Conservation (phyloP, 108 stramenopile genomes). For the Skeletonema grethae region DNA sequence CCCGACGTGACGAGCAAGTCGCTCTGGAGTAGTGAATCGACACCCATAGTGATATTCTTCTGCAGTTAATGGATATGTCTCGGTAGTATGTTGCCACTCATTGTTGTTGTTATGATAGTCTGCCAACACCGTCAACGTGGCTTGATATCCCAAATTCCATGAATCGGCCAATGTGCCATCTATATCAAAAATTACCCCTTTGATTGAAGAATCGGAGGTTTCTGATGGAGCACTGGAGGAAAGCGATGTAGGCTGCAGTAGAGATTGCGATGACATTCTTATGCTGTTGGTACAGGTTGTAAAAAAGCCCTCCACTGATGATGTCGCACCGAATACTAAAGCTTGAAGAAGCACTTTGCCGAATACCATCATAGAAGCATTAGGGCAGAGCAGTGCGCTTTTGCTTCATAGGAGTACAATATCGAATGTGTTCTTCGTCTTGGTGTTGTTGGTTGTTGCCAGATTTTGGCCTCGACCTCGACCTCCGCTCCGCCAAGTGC, state of each 20-base stretch:
- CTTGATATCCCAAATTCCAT: constrained; percentile 84
- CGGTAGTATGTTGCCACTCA: constrained; percentile 14
- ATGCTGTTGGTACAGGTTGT: neutral
- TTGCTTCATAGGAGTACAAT: no score
- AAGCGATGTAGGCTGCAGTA: neutral
- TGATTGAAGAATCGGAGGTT: constrained; percentile 10
- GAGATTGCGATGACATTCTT: neutral
- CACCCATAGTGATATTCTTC: constrained; percentile 75
- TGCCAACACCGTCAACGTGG: constrained; percentile 68
- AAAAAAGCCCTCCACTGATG: neutral
- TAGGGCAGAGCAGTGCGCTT: no score
- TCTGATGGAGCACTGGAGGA: neutral
- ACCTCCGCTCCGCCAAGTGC: no score
- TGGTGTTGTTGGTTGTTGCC: no score
- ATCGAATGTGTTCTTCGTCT: no score
- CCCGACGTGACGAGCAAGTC: constrained; percentile 85
- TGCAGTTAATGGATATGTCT: constrained; percentile 49
- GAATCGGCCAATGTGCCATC: constrained; percentile 88
- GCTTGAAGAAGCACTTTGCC: neutral
- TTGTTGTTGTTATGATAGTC: constrained; percentile 54
- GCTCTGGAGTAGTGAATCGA: constrained; percentile 74
- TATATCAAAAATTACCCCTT: constrained; percentile 81
- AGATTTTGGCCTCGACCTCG: no score
- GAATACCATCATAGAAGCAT: neutral
- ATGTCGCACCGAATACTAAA: neutral